phyloP scores from a whole-genome alignment of 108 stramenopile genomes.

The Fragilaria radians region DNA sequence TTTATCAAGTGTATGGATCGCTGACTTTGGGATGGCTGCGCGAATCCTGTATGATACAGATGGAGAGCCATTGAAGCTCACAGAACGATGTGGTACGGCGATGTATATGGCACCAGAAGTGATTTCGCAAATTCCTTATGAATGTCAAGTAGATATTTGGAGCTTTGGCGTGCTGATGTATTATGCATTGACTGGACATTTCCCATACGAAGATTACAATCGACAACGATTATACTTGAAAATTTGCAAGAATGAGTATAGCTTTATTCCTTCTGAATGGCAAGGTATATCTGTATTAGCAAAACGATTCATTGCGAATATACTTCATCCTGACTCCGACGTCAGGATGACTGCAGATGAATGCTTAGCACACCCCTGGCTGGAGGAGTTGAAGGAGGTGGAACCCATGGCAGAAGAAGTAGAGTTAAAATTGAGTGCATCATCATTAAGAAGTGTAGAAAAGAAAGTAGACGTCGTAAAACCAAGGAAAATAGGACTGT shows the following conservation, averaged over 20 bases:
- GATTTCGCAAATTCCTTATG: constrained; percentile 49
- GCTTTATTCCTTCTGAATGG: constrained; percentile 18
- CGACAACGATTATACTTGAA: neutral
- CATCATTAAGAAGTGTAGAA: neutral
- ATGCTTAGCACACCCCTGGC: constrained; percentile 30
- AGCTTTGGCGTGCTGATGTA: constrained; percentile 90
- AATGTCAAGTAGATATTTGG: constrained; percentile 88
- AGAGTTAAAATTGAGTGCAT: neutral
- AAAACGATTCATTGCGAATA: constrained; percentile 24
- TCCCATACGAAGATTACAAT: constrained; percentile 13
- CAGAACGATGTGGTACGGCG: constrained; percentile 80
- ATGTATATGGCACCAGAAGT: constrained; percentile 45
- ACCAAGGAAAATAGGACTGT: neutral
- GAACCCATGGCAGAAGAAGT: neutral
- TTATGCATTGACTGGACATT: constrained; percentile 75
- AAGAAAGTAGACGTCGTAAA: neutral
- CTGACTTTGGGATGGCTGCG: constrained; percentile 92
- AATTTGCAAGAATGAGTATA: constrained; percentile 7
- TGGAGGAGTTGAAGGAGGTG: neutral
- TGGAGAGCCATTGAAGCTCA: constrained; percentile 56
- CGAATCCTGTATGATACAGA: constrained; percentile 44
- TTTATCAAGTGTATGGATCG: constrained; percentile 35
- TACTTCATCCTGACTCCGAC: constrained; percentile 20
- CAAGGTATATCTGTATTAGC: constrained; percentile 11
- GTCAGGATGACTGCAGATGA: constrained; percentile 19